Conservation (phyloP, 176 grass and related monocot genomes). For the Bonia amplexicaulis region DNA sequence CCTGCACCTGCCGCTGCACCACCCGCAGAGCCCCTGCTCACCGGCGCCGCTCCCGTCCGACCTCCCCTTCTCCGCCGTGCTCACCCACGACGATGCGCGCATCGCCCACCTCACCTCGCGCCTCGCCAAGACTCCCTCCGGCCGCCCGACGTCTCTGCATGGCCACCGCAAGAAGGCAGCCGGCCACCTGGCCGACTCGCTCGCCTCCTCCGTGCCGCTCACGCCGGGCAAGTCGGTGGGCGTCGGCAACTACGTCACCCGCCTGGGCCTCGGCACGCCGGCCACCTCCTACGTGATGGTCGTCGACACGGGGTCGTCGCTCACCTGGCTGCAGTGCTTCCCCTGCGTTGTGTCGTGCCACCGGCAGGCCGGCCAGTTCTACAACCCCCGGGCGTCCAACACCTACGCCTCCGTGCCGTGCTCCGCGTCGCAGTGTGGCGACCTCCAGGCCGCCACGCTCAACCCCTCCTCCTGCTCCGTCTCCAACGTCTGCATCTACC, state of each 20-base stretch:
- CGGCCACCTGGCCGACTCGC: neutral
- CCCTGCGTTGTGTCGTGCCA: conserved; percentile 80
- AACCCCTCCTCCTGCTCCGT: conserved; percentile 56
- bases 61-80: conserved; percentile 56
- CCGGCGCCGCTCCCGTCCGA: conserved; percentile 49
- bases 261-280: conserved; percentile 61
- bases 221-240: conserved; percentile 53
- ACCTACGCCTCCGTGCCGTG: conserved; percentile 56
- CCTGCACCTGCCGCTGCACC: conserved; percentile 63
- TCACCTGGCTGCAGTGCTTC: conserved; percentile 83
- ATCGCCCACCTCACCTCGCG: conserved; percentile 47
- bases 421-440: conserved; percentile 44
- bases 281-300: conserved; percentile 66
- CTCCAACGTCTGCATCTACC: conserved; percentile 68
- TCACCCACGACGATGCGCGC: conserved; percentile 60
- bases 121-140: conserved; percentile 21
- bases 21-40: conserved; percentile 64
- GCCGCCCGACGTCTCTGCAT: conserved; percentile 37
- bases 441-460: conserved; percentile 52
- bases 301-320: conserved; percentile 81
- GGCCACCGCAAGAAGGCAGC: neutral
- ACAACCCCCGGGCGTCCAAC: conserved; percentile 42
- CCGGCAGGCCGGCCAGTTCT: conserved; percentile 51
- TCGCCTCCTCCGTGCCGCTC: conserved; percentile 39
- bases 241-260: conserved; percentile 82